phyloP scores from a whole-genome alignment of 495 filamentous ascomycete species.

The Pseudoneurospora amorphoporcata region DNA sequence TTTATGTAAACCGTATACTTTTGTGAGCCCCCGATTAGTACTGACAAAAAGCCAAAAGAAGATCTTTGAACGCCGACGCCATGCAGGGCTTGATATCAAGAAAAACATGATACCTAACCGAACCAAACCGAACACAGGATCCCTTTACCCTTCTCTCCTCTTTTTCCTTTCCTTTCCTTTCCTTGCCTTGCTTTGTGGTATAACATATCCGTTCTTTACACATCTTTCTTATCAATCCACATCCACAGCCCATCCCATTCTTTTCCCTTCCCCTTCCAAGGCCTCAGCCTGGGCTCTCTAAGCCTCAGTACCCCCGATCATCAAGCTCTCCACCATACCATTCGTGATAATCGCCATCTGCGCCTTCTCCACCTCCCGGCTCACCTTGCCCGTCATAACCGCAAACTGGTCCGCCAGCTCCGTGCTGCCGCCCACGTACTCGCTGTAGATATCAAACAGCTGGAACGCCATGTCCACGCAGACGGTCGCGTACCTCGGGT shows the following conservation, averaged over 20 bases:
- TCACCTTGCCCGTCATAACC: conserved; percentile 55
- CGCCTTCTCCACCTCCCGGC: conserved; percentile 65
- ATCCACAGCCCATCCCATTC: not conserved
- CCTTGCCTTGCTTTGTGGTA: not conserved
- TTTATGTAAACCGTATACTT: not conserved
- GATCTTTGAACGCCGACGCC: conserved; percentile 4
- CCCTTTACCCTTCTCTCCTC: not conserved
- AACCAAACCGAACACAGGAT: not conserved
- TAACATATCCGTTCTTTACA: not conserved
- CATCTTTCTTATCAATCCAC: not conserved
- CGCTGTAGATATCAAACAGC: conserved; percentile 77
- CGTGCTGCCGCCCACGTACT: conserved; percentile 61
- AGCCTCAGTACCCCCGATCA: conserved; percentile 21
- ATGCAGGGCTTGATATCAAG: conserved; percentile 3
- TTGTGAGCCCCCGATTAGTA: conserved; percentile 1
- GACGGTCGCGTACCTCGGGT: conserved; percentile 66
- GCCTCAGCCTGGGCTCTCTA: not conserved
- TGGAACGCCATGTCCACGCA: conserved; percentile 71
- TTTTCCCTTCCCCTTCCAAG: not conserved
- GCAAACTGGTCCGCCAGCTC: conserved; percentile 60
- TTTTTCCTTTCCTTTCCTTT: not conserved
- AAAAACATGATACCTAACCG: not conserved
- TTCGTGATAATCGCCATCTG: conserved; percentile 66
- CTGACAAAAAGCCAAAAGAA: not conserved
- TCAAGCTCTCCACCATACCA: conserved; percentile 78